Evolutionary conservation across 2,329 filamentous ascomycete species (phyloP).

Genomic region (Alternaria sp.): DNA sequence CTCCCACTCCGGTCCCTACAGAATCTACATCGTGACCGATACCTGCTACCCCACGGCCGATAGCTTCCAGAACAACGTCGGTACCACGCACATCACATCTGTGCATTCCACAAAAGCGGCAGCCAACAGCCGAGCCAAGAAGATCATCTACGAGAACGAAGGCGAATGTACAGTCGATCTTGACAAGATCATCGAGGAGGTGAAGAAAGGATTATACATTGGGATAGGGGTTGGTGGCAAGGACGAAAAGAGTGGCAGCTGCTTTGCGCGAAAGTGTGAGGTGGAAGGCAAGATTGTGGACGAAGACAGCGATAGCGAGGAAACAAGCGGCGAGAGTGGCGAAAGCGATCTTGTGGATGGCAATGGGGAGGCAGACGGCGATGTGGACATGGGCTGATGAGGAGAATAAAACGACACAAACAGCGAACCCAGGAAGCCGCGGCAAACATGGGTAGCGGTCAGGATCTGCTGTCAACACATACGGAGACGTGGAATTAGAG

Average conservation of each 20-base stretch:
- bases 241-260: slow-evolving; percentile 12
- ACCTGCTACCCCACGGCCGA: slow-evolving; percentile 23
- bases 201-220: slow-evolving; percentile 26
- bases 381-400: slow-evolving; percentile 17
- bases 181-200: slow-evolving; percentile 34
- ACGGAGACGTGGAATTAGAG: background rate
- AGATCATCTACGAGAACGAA: slow-evolving; percentile 29
- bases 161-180: slow-evolving; percentile 24
- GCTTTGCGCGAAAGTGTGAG: slow-evolving; percentile 33
- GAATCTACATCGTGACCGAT: slow-evolving; percentile 32
- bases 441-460: background rate
- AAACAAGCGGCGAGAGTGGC: slow-evolving; percentile 3
- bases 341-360: slow-evolving; percentile 11
- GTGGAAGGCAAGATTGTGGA: slow-evolving; percentile 32
- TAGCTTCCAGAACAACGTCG: slow-evolving; percentile 25
- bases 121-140: slow-evolving; percentile 31
- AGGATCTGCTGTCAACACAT: background rate
- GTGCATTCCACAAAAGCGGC: slow-evolving; percentile 25
- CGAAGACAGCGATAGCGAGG: slow-evolving; percentile 27
- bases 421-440: background rate
- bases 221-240: slow-evolving; percentile 29
- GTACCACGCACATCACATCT: slow-evolving; percentile 24
- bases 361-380: background rate
- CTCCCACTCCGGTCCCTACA: slow-evolving; percentile 4
- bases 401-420: background rate